Conservation (phyloP, 495 filamentous ascomycete genomes). For the Letharia columbiana region DNA sequence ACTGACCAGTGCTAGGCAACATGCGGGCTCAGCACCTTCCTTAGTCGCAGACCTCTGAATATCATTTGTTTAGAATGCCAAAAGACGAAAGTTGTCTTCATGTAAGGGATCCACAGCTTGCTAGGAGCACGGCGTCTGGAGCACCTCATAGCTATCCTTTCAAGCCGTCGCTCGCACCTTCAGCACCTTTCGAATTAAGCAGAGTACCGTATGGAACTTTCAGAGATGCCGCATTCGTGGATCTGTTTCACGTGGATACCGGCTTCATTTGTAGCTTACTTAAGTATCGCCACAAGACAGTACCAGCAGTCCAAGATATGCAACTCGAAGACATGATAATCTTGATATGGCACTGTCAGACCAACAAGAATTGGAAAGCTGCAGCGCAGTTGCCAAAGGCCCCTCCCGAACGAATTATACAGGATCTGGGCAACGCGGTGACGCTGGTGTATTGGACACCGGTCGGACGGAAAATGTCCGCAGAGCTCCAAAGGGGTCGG, state of each 20-base stretch:
- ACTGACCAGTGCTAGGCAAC: neutral
- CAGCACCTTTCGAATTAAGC: neutral
- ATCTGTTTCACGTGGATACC: neutral
- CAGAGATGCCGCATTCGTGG: neutral
- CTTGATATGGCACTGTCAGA: neutral
- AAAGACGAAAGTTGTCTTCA: neutral
- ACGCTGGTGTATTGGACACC: neutral
- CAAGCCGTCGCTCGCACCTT: neutral
- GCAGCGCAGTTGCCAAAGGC: neutral
- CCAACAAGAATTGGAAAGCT: neutral
- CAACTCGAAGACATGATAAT: neutral
- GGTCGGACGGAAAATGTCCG: neutral
- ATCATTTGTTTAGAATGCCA: neutral
- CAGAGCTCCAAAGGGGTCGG: neutral
- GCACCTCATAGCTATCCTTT: neutral
- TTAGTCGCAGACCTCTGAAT: neutral
- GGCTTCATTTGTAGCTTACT: neutral
- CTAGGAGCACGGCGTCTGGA: neutral
- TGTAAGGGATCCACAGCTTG: too few species aligned
- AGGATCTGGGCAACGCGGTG: neutral
- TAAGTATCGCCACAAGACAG: neutral
- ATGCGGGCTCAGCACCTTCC: neutral
- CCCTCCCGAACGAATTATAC: too few species aligned
- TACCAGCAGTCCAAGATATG: neutral
- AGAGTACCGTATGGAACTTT: neutral